Evolutionary conservation across 2,329 filamentous ascomycete genomes (phyloP).

Genomic region (Drechslerella stenobrocha): DNA sequence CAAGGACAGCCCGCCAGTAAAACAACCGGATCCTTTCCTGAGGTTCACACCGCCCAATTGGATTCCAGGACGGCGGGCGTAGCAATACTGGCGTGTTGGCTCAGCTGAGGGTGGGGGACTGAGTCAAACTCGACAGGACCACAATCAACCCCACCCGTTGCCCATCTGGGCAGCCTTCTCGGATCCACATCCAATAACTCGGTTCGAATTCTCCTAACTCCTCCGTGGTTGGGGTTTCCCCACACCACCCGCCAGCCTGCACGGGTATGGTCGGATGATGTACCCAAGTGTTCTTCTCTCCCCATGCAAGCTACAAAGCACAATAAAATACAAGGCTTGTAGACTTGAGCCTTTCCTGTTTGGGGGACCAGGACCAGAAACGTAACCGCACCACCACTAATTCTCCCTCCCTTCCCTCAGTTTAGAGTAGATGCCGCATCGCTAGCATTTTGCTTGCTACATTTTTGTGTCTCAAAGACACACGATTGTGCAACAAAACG

Average conservation of each 20-base stretch:
- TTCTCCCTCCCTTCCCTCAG: too few species aligned
- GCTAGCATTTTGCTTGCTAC: too few species aligned
- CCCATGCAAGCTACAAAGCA: conserved; percentile 4
- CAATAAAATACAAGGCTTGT: not conserved
- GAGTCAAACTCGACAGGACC: conserved; percentile 16
- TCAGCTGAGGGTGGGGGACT: conserved; percentile 33
- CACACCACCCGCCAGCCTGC: conserved; percentile 22
- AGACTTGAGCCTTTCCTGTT: not conserved
- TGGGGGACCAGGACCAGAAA: too few species aligned
- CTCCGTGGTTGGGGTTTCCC: conserved; percentile 42
- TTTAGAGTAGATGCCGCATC: too few species aligned
- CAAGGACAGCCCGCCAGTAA: conserved; percentile 1
- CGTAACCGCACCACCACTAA: too few species aligned
- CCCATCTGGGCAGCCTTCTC: conserved; percentile 21
- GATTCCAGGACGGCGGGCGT: conserved; percentile 13
- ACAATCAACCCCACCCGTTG: conserved; percentile 27
- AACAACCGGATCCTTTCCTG: conserved; percentile 24
- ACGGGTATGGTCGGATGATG: conserved; percentile 46
- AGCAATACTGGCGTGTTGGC: conserved; percentile 12
- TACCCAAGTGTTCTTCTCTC: conserved; percentile 21
- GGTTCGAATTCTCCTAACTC: conserved; percentile 46
- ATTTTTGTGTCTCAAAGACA: too few species aligned
- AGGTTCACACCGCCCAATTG: conserved; percentile 31
- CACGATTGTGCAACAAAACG: too few species aligned
- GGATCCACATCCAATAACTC: conserved; percentile 48